Base-by-base conservation (phyloP, 768 basidiomycete genomes). In the Boletus reticuloceps region DNA sequence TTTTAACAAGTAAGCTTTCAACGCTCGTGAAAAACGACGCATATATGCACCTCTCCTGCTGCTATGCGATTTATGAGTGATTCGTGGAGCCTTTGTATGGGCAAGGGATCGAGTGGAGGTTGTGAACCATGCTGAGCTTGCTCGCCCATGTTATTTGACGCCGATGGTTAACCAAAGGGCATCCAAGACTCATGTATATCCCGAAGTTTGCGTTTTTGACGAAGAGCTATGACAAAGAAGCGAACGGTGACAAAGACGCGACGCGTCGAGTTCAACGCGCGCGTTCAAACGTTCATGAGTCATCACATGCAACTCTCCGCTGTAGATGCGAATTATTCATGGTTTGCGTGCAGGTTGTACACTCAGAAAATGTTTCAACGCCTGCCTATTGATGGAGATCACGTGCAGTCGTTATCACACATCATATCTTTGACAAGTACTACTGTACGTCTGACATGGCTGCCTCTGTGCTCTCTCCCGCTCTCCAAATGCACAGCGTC, bases 1-100 rank as follows among this genome's bases (percentile, higher is more conserved):
- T 54, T 1, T 27, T 8, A 38, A 8, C 71, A 68, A 69, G 61
- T 64, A 37, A 64, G 49, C 29, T 51, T 13, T 16, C 1, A 16
- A 5, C 22, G 29, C 1, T 10, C 22, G 22, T 51, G 17, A 40
- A 57, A 40, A 40, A 4, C n/a, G 6, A 37, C n/a, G 27, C 14
- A 34, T 29, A 17, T 2, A 34, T 68, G 37, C 55, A 84, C 84
- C 70, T 88, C 85, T 65, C 84, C 86, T n/a, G 85, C 85, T 16
- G 94, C 94, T 60, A 98, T 98, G 40, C 89, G 82, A 65, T 96
- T 96, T 50, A 98, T 91, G 46, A 95, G 83, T 1, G 88, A 83
- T 61, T 95, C 85, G 19, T 88, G 82, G 2, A 96, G 81, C 22
- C 86, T 82, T 47, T 79, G 80, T 54, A 97, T 97, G 7, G 87